Conservation (phyloP, 768 basidiomycete genomes). For the Pleurotus cornucopiae region DNA sequence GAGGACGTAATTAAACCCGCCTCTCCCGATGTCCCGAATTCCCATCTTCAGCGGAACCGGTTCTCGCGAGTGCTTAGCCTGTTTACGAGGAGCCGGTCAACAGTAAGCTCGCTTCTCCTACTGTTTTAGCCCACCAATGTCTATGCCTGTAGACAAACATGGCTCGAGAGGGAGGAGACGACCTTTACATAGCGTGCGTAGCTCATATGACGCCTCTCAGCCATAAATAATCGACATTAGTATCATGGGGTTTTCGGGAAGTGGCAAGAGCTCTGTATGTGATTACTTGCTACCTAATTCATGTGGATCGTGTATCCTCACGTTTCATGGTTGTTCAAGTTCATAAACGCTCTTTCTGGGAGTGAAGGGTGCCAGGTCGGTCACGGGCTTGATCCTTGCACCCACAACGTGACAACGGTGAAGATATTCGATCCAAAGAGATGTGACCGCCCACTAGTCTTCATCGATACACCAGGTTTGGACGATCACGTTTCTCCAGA, state of each 20-base stretch:
- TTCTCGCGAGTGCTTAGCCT: not conserved
- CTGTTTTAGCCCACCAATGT: not conserved
- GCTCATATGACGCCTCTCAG: not conserved
- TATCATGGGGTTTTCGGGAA: not conserved
- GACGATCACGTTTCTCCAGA: slow-evolving; percentile 1
- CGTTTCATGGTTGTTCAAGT: not conserved
- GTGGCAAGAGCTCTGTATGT: slow-evolving; percentile 5
- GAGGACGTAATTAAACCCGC: slow-evolving; percentile 20
- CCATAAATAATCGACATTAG: not conserved
- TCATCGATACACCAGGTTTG: slow-evolving; percentile 11
- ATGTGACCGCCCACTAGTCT: not conserved
- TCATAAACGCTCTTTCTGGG: not conserved
- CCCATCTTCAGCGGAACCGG: no score
- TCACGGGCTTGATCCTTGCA: slow-evolving; percentile 1
- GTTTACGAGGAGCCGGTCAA: not conserved
- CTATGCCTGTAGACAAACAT: not conserved
- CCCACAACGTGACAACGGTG: not conserved
- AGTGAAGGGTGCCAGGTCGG: not conserved
- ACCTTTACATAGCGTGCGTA: not conserved
- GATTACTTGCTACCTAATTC: not conserved
- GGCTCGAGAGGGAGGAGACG: not conserved
- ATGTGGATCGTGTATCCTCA: not conserved
- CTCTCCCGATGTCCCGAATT: no score
- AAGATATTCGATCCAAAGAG: not conserved
- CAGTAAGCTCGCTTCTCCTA: not conserved